Evolutionary conservation across 106 monocot genomes (phyloP), one percentile per base, ranked within the genome.

Genomic region (Platanthera zijinensis): DNA sequence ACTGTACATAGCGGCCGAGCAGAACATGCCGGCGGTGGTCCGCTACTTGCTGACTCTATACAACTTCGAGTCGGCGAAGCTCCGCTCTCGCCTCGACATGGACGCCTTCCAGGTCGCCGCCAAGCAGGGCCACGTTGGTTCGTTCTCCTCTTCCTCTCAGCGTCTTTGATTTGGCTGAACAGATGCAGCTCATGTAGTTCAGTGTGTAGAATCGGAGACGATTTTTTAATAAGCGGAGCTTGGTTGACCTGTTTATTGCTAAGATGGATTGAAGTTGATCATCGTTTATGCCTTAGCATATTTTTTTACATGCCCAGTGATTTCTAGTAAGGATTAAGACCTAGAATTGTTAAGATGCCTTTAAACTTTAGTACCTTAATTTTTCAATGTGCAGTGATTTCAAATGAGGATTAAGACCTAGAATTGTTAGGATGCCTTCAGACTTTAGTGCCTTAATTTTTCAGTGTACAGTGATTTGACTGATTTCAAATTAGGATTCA

Each of bases 31-130:
- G 83, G 93, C 86, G 77, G 48, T 97, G 25, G 57, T 91, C 25
- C 70, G 83, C 50, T 89, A 83, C 72, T 82, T 97, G 32, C 71
- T 84, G 9, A 70, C 72, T 48, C 57, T 86, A 63, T 97, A 81
- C 52, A 85, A 89, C 77, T 78, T 78, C 68, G 93, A 89, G 75
- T 77, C 82, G 21, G 89, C 91, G 17, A 71, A 72, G 73, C 57
- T 88, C 46, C 75, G 89, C 30, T 91, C 93, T 9, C 80, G 87
- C 71, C 79, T 84, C 76, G 96, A 91, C 32, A 77, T 91, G 61
- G 83, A 91, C 67, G 91, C 96, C 17, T 83, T 97, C 78, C 90
- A 93, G 19, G 85, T 85, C n/a, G 96, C 96, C 15, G 96, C 96
- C 19, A 93, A 97, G 86, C 79, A 78, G 3, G 96, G 96, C 47